Conservation (phyloP, 768 basidiomycete genomes). For the Trametes sanguinea region DNA sequence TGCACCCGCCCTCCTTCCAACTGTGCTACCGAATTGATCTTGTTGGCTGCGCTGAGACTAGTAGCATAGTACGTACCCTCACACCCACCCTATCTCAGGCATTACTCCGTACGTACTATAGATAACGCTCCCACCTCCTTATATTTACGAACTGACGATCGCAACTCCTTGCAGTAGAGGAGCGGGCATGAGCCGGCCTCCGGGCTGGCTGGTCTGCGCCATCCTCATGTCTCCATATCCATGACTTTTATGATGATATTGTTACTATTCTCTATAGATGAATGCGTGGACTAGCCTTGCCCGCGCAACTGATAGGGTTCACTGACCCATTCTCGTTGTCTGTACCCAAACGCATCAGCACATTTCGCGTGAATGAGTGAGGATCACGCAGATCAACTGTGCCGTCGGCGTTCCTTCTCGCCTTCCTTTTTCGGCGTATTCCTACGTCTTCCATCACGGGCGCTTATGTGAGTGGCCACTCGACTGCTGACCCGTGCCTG, state of each 20-base stretch:
- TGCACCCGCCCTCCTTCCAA: background rate
- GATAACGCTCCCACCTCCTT: background rate
- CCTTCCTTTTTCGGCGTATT: background rate
- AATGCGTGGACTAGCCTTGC: background rate
- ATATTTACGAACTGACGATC: constrained; percentile 31
- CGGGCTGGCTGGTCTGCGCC: constrained; percentile 15
- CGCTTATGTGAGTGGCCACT: background rate
- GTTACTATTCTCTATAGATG: constrained; percentile 8
- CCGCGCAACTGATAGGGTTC: too few species aligned
- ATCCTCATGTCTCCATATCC: constrained; percentile 23
- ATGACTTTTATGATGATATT: constrained; percentile 28
- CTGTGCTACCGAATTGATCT: constrained; percentile 2
- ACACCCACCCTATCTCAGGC: background rate
- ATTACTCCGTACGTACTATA: constrained; percentile 5
- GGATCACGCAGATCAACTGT: too few species aligned
- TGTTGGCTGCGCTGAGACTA: constrained; percentile 8
- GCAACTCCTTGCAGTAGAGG: constrained; percentile 19
- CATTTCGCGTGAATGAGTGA: too few species aligned
- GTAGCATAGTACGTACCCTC: background rate
- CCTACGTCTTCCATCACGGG: background rate
- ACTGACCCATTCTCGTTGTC: too few species aligned
- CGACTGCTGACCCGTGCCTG: background rate
- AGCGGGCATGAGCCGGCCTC: constrained; percentile 4
- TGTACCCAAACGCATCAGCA: too few species aligned
- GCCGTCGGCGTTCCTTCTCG: background rate